A percentile compares a stretch with the other conserved stretches of the same genome.
These are phyloP conservation scores for Phytophthora sp. DNA, from an alignment of 352 stramenopile species.

Conservation along the genomic window DNA sequence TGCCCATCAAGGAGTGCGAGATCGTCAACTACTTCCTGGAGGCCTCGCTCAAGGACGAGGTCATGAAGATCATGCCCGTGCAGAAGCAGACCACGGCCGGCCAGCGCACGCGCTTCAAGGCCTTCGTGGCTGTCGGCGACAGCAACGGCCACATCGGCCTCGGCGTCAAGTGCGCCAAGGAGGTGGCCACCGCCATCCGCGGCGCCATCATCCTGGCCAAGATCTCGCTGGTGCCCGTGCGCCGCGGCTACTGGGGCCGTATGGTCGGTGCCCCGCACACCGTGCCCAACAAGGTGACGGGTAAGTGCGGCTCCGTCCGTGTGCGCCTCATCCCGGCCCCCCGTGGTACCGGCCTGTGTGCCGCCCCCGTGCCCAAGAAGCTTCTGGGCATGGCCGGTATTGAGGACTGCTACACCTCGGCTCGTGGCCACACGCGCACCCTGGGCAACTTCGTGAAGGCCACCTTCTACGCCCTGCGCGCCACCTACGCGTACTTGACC, in stretches of 20 bases:
- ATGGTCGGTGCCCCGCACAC: conserved; percentile 96
- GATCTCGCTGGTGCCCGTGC: conserved; percentile 98
- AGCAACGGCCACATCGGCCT: conserved; percentile 99
- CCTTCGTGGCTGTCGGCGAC: conserved; percentile 99
- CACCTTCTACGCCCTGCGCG: conserved; percentile 97
- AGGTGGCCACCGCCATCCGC: conserved; percentile 99
- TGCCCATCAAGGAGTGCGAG: conserved; percentile 99
- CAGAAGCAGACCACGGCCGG: conserved; percentile 99
- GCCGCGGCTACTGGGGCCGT: conserved; percentile 99
- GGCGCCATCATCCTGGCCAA: conserved; percentile 99
- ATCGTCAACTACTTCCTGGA: conserved; percentile 99
- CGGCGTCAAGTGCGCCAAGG: conserved; percentile 99
- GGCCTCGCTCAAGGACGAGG: conserved; percentile 98
- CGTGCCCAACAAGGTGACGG: conserved; percentile 98
- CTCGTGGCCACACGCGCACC: conserved; percentile 98
- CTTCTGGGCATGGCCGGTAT: conserved; percentile 99
- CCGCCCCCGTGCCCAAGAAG: conserved; percentile 98
- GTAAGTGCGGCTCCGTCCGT: conserved; percentile 99
- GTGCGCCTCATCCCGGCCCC: conserved; percentile 99
- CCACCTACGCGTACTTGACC: conserved; percentile 99
- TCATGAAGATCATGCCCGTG: conserved; percentile 99
- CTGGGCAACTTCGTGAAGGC: conserved; percentile 99
- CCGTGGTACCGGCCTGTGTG: conserved; percentile 99
- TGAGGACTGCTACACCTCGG: conserved; percentile 98
- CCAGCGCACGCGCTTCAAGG: conserved; percentile 99